phyloP scores from a whole-genome alignment of 305 asterid species.

The Fraxinus sp. region DNA sequence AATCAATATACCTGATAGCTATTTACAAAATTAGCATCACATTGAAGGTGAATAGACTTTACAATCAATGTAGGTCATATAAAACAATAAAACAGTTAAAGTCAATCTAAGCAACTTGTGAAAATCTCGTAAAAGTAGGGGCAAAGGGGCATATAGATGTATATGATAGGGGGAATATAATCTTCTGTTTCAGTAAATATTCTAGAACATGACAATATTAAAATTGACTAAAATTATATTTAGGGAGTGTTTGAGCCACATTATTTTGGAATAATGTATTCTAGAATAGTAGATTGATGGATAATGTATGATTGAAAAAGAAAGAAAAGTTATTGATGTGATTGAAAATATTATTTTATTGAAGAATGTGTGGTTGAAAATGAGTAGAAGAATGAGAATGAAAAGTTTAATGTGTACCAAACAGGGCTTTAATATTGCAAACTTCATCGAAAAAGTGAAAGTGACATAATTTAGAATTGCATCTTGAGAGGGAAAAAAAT shows the following conservation, averaged over 20 bases:
- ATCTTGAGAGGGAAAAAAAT: not conserved
- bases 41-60: constrained; percentile 15
- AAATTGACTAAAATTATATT: not conserved
- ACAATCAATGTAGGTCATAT: constrained; percentile 17
- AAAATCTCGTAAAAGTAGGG: not conserved
- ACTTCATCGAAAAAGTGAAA: not conserved
- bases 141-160: not conserved
- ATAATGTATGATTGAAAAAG: too few relatives aligned
- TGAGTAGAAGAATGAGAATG: too few relatives aligned
- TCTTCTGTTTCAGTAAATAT: not conserved
- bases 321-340: too few relatives aligned
- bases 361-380: too few relatives aligned
- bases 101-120: not conserved
- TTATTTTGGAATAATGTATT: too few relatives aligned
- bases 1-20: constrained; percentile 79
- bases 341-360: too few relatives aligned
- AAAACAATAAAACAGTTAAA: not conserved
- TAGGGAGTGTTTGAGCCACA: too few relatives aligned
- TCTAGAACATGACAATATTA: not conserved
- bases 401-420: too few relatives aligned
- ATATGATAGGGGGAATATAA: not conserved
- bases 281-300: too few relatives aligned
- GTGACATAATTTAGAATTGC: not conserved
- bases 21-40: constrained; percentile 27
- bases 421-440: not conserved